Base-by-base conservation (phyloP, 2,329 filamentous ascomycete genomes). In the Chaetomiaceae sp. region DNA sequence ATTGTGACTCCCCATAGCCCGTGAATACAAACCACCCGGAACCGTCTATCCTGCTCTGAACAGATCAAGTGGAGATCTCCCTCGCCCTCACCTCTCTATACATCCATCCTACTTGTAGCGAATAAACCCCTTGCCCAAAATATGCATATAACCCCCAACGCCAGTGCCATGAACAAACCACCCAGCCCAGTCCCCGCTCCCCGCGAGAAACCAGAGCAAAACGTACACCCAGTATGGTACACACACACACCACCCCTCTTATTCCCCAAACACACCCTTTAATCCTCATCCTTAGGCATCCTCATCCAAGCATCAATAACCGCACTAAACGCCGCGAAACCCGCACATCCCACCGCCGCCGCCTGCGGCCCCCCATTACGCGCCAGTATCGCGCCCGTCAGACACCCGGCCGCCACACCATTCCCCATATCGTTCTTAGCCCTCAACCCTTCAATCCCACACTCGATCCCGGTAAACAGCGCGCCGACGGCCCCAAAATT, bases 401-500 rank as follows among this genome's bases (percentile, higher is more conserved):
- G 75, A 68, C 92, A 97, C 0, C 94, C 94, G 0, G 91, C 90
- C 4, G 85, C 82, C 5, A 94, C 84, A 51, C 90, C 90, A 74
- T 99, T 99, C 59, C 77, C 82, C 27, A 97, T 71, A 70, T 97
- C 94, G 72, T 97, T 96, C 77, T 95, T 96, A 20, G 91, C 94
- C 27, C 94, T 82, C 64, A 89, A 80, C 0, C 91, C 91, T 71
- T 99, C 94, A 66, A 99, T 91, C 60, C 89, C 91, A 75, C 94
- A 99, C 74, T 99, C 94, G 49, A 94, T 95, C 37, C 92, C 92
- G 15, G 84, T 82, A 75, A 95, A 99, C 19, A 97, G 80, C 2
- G 89, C 88, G 64, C 94, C 94, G 46, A 99, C 90, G 63, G 91
- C 87, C 58, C 89, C 92, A 68, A 99, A 99, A 76, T 95, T 97